Base-by-base conservation (phyloP, 2,329 filamentous ascomycete genomes). In the Helotiales sp. region DNA sequence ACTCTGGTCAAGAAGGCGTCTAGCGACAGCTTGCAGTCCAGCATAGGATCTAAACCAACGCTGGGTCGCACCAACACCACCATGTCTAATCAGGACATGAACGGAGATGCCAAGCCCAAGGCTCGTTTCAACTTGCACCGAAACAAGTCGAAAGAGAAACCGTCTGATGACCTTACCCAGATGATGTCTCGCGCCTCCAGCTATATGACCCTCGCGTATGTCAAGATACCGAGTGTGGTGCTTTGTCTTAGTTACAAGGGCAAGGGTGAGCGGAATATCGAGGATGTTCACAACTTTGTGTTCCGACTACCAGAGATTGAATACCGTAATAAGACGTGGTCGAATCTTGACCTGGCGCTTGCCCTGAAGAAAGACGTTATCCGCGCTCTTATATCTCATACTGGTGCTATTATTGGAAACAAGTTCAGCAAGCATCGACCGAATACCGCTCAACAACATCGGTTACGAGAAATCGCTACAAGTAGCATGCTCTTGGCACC, bases 281-380 rank as follows among this genome's bases (percentile, higher is more conserved):
- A 97, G 75, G 96, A 99, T 73, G 89, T 99, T 15, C 93, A 99
- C 74, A 89, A 98, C 70, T 96, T 99, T 66, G 95, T 99, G 49
- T 99, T 99, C 82, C 87, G 91, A 31, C 85, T 99, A 75, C 95
- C 95, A 3, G 89, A 90, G 2, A 87, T 99, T 47, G 95, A 99
- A 72, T 98, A 96, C 77, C 86, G 91, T 63, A 99, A 99, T 80
- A 99, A 99, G 79, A 98, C 93, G 8, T 99, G 95, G 95, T 97
- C 92, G 6, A 99, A 98, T 72, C 82, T 99, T 6, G 95, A 99
- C 69, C 84, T 99, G 9, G 93, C 93, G 0, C 80, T 98, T 48
- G 89, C 92, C 13, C 81, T 99, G 54, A 98, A 99, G 77, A 96
- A 93, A 71, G 93, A 96, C 47, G 90, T 98, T 57, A 91, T 96